A percentile compares a stretch with the other conserved stretches of the same genome.
Evolutionary conservation across 495 filamentous ascomycete genomes (phyloP).

Genomic region (Podospora anserina): DNA sequence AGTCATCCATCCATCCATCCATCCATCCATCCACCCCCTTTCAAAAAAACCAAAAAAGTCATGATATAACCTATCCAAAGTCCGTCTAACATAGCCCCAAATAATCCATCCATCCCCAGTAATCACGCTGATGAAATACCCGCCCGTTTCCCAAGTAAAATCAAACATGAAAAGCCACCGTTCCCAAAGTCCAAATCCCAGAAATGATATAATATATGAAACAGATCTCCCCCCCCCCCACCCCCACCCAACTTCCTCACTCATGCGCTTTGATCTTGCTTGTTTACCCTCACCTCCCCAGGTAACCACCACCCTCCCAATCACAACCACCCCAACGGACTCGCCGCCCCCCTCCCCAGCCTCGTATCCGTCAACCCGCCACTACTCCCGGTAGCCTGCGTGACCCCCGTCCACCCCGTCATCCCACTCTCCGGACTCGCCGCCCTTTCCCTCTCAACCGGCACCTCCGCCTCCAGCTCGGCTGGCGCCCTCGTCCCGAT

Average conservation of each 20-base stretch:
- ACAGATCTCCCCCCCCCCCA: no score
- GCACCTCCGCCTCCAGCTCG: conserved; percentile 20
- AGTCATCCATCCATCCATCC: background rate
- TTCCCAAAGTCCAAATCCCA: no score
- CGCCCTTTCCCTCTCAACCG: conserved; percentile 13
- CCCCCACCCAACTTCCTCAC: no score
- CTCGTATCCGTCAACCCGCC: background rate
- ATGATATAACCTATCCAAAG: background rate
- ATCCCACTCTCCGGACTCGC: conserved; percentile 9
- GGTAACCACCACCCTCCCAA: background rate
- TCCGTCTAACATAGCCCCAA: background rate
- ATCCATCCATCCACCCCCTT: background rate
- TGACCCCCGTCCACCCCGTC: conserved; percentile 20
- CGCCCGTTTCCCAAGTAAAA: no score
- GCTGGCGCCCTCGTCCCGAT: conserved; percentile 8
- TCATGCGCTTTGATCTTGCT: no score
- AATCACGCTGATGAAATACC: no score
- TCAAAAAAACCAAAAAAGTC: background rate
- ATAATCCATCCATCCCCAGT: background rate
- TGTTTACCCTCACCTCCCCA: no score
- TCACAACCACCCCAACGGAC: background rate
- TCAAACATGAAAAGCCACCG: no score
- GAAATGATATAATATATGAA: no score
- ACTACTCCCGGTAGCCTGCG: background rate
- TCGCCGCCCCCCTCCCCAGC: background rate